phyloP scores from a whole-genome alignment of 148 eudicot genomes.

The Rhododendron ovatum region DNA sequence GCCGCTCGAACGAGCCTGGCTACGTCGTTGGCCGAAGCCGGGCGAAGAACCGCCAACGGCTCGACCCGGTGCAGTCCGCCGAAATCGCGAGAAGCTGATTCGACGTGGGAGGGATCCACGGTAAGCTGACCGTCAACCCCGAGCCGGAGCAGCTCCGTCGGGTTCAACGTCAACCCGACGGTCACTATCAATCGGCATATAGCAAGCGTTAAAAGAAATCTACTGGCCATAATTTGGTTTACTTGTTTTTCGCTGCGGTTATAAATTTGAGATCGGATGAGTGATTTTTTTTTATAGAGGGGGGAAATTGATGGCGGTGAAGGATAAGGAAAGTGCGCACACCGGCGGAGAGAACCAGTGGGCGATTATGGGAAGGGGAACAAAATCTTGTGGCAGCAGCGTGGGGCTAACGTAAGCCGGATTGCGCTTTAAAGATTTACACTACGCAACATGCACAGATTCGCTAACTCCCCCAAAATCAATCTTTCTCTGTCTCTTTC shows the following conservation, averaged over 20 bases:
- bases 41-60: constrained; percentile 60
- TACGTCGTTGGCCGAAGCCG: constrained; percentile 52
- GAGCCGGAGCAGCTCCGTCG: constrained; percentile 38
- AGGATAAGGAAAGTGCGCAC: constrained; percentile 17
- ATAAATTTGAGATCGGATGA: neutral
- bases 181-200: constrained; percentile 52
- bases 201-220: constrained; percentile 36
- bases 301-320: neutral
- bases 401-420: constrained; percentile 36
- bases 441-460: constrained; percentile 26
- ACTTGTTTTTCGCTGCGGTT: neutral
- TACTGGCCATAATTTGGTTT: constrained; percentile 36
- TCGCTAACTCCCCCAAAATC: neutral
- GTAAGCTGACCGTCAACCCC: constrained; percentile 31
- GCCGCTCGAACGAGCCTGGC: constrained; percentile 40
- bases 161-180: constrained; percentile 54
- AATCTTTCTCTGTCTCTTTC: neutral
- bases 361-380: neutral
- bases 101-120: constrained; percentile 33
- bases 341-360: neutral
- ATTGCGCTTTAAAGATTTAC: constrained; percentile 31
- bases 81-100: constrained; percentile 59
- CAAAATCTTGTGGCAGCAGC: constrained; percentile 29
- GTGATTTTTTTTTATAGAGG: neutral
- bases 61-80: constrained; percentile 38